A percentile compares a stretch with the other conserved stretches of the same genome.
phyloP scores from a whole-genome alignment of 1,284 basidiomycete genomes.

The Mycosarcoma mackinlayi region DNA sequence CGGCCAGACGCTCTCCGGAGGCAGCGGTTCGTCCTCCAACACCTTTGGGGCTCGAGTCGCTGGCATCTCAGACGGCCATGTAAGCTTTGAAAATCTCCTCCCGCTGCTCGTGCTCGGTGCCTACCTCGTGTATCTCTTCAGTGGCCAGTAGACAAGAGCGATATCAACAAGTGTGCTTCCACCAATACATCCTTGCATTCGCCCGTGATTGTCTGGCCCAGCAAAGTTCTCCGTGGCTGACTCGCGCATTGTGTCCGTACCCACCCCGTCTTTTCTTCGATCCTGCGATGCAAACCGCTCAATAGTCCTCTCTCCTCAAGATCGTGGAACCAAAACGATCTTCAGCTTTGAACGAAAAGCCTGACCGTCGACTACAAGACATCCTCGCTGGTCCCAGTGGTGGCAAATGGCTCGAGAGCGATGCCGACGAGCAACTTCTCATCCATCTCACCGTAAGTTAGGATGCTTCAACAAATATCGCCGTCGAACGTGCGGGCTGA shows the following conservation, averaged over 20 bases:
- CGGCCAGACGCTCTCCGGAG: slow-evolving; percentile 46
- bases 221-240: slow-evolving; percentile 22
- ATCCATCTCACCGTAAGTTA: slow-evolving; percentile 24
- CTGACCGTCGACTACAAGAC: slow-evolving; percentile 74
- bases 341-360: slow-evolving; percentile 79
- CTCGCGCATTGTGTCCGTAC: slow-evolving; percentile 2
- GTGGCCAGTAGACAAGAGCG: slow-evolving; percentile 18
- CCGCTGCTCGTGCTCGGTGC: slow-evolving; percentile 46
- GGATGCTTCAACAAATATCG: no score
- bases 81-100: slow-evolving; percentile 54
- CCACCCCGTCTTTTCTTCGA: neutral
- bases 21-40: slow-evolving; percentile 33
- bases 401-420: slow-evolving; percentile 78
- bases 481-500: slow-evolving; percentile 3
- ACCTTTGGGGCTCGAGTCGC: slow-evolving; percentile 25
- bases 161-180: slow-evolving; percentile 8
- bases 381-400: slow-evolving; percentile 70
- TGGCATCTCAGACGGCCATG: slow-evolving; percentile 46
- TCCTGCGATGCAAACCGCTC: neutral
- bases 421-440: slow-evolving; percentile 80
- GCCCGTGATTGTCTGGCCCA: slow-evolving; percentile 6
- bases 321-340: slow-evolving; percentile 75
- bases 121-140: slow-evolving; percentile 51
- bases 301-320: slow-evolving; percentile 73
- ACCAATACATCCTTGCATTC: slow-evolving; percentile 10